These are phyloP conservation scores for Lactifluus hygrophoroides DNA, from an alignment of 768 basidiomycete species.

Conservation along the genomic window DNA sequence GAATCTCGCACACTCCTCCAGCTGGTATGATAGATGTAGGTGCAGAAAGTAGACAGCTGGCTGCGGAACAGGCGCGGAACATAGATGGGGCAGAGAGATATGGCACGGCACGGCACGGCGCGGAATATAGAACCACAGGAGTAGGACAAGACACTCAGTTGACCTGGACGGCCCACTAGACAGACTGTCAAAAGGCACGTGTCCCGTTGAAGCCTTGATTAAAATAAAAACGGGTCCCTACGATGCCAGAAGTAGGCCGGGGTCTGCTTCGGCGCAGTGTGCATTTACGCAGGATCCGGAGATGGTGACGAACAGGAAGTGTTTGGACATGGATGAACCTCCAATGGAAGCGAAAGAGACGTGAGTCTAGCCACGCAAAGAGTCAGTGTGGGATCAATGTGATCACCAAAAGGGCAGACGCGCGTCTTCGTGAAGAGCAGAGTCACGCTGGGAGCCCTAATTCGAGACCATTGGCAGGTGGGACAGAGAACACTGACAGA, in stretches of 20 bases:
- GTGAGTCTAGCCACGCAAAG: conserved; percentile 10
- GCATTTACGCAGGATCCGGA: background rate
- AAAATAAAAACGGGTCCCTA: background rate
- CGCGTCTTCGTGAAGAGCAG: background rate
- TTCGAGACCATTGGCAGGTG: background rate
- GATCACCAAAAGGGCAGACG: background rate
- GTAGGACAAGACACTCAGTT: background rate
- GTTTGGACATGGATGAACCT: conserved; percentile 3
- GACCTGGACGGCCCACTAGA: background rate
- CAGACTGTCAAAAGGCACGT: background rate
- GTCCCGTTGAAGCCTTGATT: background rate
- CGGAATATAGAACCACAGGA: conserved; percentile 1
- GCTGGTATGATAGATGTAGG: background rate
- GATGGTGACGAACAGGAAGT: background rate
- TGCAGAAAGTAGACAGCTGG: background rate
- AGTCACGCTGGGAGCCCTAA: background rate
- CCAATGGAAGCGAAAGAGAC: conserved; percentile 11
- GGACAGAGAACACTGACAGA: background rate
- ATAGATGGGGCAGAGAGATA: no score
- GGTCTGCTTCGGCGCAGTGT: background rate
- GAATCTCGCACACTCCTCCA: background rate
- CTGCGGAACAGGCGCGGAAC: conserved; percentile 1
- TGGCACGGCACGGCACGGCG: background rate
- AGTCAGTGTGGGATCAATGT: background rate
- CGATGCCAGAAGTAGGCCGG: conserved; percentile 1